Evolutionary conservation across 139 green algal species (phyloP).

Genomic region (Closterium sp.): DNA sequence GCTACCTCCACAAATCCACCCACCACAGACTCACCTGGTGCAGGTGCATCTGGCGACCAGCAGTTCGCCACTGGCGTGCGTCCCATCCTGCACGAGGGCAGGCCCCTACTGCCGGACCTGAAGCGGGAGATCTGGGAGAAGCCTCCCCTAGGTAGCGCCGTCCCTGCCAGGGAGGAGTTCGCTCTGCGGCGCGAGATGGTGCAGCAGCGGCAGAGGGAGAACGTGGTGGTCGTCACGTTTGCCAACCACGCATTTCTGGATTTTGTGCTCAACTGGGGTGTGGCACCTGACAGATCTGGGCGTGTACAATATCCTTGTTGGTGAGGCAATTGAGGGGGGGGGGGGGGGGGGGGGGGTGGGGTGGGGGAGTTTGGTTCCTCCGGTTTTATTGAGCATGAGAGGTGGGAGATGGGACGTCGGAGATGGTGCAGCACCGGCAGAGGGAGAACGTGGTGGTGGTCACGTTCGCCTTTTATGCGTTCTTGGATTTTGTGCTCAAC

Average conservation of each 20-base stretch:
- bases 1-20: not conserved
- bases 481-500: no score
- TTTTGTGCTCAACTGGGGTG: slow-evolving; percentile 90
- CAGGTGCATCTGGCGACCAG: not conserved
- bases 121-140: slow-evolving; percentile 37
- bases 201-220: slow-evolving; percentile 59
- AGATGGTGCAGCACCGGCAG: no score
- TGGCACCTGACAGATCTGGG: slow-evolving; percentile 63
- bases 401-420: no score
- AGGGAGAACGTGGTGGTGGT: no score
- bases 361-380: no score
- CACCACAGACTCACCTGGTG: no score
- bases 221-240: slow-evolving; percentile 84
- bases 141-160: not conserved
- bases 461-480: no score
- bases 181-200: slow-evolving; percentile 53
- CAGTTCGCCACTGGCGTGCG: slow-evolving; percentile 29
- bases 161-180: slow-evolving; percentile 39
- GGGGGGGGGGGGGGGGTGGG: no score
- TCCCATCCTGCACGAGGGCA: slow-evolving; percentile 29
- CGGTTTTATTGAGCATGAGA: no score
- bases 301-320: slow-evolving; percentile 59
- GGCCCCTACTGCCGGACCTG: slow-evolving; percentile 7
- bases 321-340: no score
- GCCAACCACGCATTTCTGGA: slow-evolving; percentile 92